Base-by-base conservation (phyloP, 345 rosid genomes). In the Pistacia atlantica region DNA sequence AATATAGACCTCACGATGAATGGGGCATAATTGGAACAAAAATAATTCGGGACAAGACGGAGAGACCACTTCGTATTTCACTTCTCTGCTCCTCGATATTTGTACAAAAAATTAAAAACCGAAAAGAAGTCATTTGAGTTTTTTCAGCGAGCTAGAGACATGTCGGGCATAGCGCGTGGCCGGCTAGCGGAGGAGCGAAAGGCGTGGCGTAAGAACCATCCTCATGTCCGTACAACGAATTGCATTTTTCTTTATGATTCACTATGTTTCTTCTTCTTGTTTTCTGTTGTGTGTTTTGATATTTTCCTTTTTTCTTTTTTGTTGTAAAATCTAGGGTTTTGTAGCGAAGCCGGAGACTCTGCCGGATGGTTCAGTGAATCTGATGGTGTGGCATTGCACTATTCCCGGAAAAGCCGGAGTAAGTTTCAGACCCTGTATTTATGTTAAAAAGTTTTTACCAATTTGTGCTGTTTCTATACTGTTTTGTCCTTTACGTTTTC, bases 341-440 rank as follows among this genome's bases (percentile, higher is more conserved):
- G 99, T 93, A 55, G 99, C 99, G 61, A 95, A 93, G 82, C 99
- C 99, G 18, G 99, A 93, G 85, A 89, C 90, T 14, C 51, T 74
- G 75, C 73, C 85, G n/a, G 98, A 95, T 83, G 97, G 99, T 10
- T 77, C 90, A 4, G 90, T 92, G 76, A 91, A 95, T 92, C 77
- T 95, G 86, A 92, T 95, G 99, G 87, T 85, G 67, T 95, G 99
- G 99, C 93, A 93, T 86, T 95, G 99, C 82, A 92, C 89, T 22
- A 95, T 95, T 7, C 99, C 99, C 85, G 99, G 99, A 4, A 95
- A 95, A 86, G 80, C 96, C 10, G 97, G 97, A 76, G 99, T 95
- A 83, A 86, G 95, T 82, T 13, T 38, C 45, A 18, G 22, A 52
- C 60, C 18, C 42, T 77, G 17, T 31, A 16, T 52, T 65, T 56